Evolutionary conservation across 805 yeast genomes (phyloP), one percentile per base, ranked within the genome.

Genomic region (Lipomyces sp.): DNA sequence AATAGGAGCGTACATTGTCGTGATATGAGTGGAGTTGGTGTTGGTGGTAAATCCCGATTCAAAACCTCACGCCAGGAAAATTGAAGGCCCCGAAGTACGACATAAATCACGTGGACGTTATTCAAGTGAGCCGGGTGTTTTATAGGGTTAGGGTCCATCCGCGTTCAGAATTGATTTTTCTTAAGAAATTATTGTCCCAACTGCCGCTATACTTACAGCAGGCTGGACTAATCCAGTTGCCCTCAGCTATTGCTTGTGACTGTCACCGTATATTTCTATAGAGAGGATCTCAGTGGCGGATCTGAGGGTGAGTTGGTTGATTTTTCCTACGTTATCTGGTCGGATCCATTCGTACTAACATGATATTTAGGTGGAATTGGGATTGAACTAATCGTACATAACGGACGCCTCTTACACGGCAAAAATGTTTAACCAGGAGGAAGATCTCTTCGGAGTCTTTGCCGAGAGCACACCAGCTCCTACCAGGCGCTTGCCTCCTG

Each of bases 391-490:
- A n/a, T 6, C n/a, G n/a, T 42, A 42, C 48, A 15, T 10, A 24
- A 42, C 48, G 3, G 24, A 13, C 48, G 24, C 24, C 48, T 15
- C 48, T 15, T 42, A n/a, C 6, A 15, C n/a, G 33, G 34, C 30
- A 32, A 29, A 24, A 51, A 51, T 51, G 54, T 51, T 51, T 24
- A 32, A 32, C 34, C 54, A 51, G 67, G 69, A 66, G 11, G 73
- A 69, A 66, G 78, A 75, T 60, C 62, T 77, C 51, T 77, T 77
- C 60, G 71, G 68, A 42, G 79, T 77, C 48, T 77, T 77, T 64
- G 65, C 71, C 5, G 78, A 77, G 68, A 69, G 64, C 2, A 55
- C 73, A 13, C 72, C 75, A 6, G 54, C 54, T 8, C 34, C 54
- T 4, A 13, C 30, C 34, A 29, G 54, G 29, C 30, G 54, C 24